Conservation (phyloP, 192 early-diverging fungal genomes). For the Coemansia sp. region DNA sequence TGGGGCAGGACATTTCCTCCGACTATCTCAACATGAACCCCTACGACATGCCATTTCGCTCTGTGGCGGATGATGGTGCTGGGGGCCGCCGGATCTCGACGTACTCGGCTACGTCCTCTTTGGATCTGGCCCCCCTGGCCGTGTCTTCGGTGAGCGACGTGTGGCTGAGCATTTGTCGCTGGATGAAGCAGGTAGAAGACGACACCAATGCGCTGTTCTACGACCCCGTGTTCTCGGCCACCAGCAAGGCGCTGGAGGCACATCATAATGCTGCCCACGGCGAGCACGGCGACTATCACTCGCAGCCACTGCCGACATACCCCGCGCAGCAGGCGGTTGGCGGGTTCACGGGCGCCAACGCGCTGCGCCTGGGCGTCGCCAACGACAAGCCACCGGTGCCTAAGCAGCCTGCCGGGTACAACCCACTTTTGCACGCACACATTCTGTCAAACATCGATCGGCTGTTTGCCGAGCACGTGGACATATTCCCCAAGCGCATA, state of each 20-base stretch:
- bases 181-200: conserved; percentile 47
- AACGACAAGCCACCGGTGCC: not conserved
- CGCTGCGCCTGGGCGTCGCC: not conserved
- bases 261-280: not conserved
- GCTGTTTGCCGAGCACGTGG: conserved; percentile 54
- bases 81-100: not conserved
- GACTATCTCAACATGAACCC: conserved; percentile 33
- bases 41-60: not conserved
- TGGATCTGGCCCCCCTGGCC: not conserved
- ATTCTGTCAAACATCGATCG: conserved; percentile 53
- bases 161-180: conserved; percentile 48
- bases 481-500: conserved; percentile 38
- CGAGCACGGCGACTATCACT: not conserved
- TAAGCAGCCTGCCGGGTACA: not conserved
- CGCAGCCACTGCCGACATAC: not conserved
- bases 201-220: conserved; percentile 51
- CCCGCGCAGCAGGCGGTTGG: conserved; percentile 3
- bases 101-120: not conserved
- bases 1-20: conserved; percentile 42
- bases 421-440: conserved; percentile 29
- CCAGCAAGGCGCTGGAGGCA: conserved; percentile 27
- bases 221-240: conserved; percentile 39
- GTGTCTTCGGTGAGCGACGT: conserved; percentile 23
- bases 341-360: conserved; percentile 7
- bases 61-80: not conserved